Evolutionary conservation across 208 protist species (phyloP), one percentile per base, ranked within the genome.

Genomic region (Angomonas deanei): DNA sequence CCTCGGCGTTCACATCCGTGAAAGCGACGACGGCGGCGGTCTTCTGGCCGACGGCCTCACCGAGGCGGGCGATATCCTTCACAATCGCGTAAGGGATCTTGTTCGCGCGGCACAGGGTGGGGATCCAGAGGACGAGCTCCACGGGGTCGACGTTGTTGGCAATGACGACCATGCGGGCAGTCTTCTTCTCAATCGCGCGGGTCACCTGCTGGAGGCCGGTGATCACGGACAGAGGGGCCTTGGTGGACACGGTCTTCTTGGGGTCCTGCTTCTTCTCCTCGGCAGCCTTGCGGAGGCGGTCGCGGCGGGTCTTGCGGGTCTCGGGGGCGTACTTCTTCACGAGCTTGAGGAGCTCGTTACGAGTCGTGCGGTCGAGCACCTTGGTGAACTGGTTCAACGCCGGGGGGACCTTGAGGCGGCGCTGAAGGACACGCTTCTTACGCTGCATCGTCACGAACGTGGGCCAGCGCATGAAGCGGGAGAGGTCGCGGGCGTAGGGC

Each of bases 111-210:
- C 98, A 99, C 21, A 99, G 95, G 61, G 98, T 91, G 52, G 99
- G 99, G 47, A 99, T 87, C 96, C 95, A 99, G 26, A 99, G 57
- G 59, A 99, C 98, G 19, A 99, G 76, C 88, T 99, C 99, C 66
- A 99, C 92, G 61, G 99, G 99, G 76, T 99, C 98, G 67, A 99
- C 98, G 85, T 99, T 99, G 91, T 99, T 96, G 47, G 99, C 98
- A 66, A 99, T 99, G 61, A 99, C 85, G 61, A 99, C 99, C 26
- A 99, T 80, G 71, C 96, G 93, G 27, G 98, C 99, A 72, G 98
- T 97, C 90, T 99, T 99, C 72, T 92, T 88, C 91, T 99, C 98
- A 64, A 99, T 93, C 21, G 98, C 80, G 58, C 81, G 83, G 49
- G 97, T 98, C 72, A 99, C 94, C 80, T 99, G 84, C 91, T 99